Evolutionary conservation across 352 stramenopile species (phyloP).

Genomic region (Globisporangium paroecandrum): DNA sequence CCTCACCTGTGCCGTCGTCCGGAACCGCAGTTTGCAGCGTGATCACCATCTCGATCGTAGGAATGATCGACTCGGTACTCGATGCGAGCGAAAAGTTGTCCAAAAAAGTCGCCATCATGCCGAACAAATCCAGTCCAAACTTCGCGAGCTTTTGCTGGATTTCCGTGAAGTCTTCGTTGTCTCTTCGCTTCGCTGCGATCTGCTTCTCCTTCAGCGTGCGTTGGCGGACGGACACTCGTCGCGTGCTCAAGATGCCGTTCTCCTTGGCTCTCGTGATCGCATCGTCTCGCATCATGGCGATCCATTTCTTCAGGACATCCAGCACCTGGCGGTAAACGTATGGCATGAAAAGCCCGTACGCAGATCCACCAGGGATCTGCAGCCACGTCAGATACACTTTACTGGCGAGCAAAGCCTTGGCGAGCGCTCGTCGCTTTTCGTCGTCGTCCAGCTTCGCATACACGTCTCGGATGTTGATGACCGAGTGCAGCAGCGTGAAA

Average conservation of each 20-base stretch:
- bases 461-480: constrained; percentile 57
- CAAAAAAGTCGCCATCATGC: constrained; percentile 59
- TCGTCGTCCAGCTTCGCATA: constrained; percentile 36
- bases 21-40: constrained; percentile 51
- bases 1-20: constrained; percentile 36
- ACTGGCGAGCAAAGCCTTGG: constrained; percentile 61
- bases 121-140: constrained; percentile 55
- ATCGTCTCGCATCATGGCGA: constrained; percentile 31
- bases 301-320: constrained; percentile 79
- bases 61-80: constrained; percentile 69
- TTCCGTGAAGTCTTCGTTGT: constrained; percentile 22
- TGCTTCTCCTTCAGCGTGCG: constrained; percentile 17
- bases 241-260: not conserved
- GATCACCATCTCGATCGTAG: constrained; percentile 65
- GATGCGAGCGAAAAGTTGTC: constrained; percentile 54
- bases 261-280: constrained; percentile 9
- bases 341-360: constrained; percentile 83
- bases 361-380: constrained; percentile 71
- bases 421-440: constrained; percentile 38
- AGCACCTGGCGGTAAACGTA: constrained; percentile 83
- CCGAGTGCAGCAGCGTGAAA: constrained; percentile 52
- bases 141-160: constrained; percentile 38
- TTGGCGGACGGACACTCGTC: constrained; percentile 11
- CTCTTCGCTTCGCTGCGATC: constrained; percentile 14
- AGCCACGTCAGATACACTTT: constrained; percentile 82